phyloP scores from a whole-genome alignment of 495 filamentous ascomycete species.

The Neurospora sp. region DNA sequence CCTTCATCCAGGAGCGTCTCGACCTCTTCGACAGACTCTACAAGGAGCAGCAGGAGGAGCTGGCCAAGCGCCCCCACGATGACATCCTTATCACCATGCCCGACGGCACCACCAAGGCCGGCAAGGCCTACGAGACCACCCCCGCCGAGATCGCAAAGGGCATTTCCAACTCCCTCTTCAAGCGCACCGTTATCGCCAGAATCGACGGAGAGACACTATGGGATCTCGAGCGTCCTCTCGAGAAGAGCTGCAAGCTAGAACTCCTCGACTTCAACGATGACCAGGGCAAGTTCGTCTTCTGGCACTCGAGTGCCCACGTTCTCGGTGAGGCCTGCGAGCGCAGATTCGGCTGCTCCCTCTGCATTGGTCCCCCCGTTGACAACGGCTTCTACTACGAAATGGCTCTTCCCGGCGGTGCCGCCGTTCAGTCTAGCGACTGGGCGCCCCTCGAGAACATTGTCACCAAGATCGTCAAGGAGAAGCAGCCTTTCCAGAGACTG shows the following conservation, averaged over 20 bases:
- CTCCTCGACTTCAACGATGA: slow-evolving; percentile 77
- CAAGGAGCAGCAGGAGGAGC: slow-evolving; percentile 65
- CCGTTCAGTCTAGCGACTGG: slow-evolving; percentile 68
- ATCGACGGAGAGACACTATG: slow-evolving; percentile 67
- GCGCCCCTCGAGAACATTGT: slow-evolving; percentile 68
- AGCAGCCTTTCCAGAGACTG: slow-evolving; percentile 88
- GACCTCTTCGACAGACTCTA: slow-evolving; percentile 81
- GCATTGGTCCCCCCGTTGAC: slow-evolving; percentile 75
- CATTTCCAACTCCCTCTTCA: slow-evolving; percentile 59
- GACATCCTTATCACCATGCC: slow-evolving; percentile 57
- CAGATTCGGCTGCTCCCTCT: slow-evolving; percentile 81
- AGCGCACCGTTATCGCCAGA: slow-evolving; percentile 71
- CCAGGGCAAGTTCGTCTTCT: slow-evolving; percentile 52
- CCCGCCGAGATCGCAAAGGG: slow-evolving; percentile 54
- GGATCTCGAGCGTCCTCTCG: slow-evolving; percentile 86
- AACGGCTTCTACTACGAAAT: slow-evolving; percentile 99
- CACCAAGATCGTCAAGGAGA: slow-evolving; percentile 79
- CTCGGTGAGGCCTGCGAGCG: slow-evolving; percentile 90
- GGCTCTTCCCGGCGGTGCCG: slow-evolving; percentile 65
- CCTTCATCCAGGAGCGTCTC: slow-evolving; percentile 76
- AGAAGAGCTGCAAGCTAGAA: slow-evolving; percentile 66
- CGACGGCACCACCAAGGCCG: slow-evolving; percentile 49
- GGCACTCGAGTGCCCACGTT: slow-evolving; percentile 88
- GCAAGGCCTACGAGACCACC: slow-evolving; percentile 63
- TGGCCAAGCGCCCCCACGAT: slow-evolving; percentile 53